Conservation (phyloP, 2,329 filamentous ascomycete species). For the Nigrograna mackinnonii region DNA sequence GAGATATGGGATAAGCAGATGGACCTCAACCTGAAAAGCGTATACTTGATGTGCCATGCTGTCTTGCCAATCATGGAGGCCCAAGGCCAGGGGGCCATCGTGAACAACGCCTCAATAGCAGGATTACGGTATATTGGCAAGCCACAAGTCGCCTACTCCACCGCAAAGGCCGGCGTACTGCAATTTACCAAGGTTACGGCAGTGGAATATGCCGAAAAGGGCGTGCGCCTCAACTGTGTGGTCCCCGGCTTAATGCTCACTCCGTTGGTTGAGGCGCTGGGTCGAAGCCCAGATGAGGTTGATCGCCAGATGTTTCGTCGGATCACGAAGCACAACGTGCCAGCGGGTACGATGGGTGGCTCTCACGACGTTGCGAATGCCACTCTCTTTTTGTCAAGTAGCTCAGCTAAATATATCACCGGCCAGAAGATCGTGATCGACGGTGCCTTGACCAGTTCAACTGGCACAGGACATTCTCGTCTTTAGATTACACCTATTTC, state of each 20-base stretch:
- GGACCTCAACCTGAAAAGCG: not conserved
- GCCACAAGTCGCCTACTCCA: constrained; percentile 59
- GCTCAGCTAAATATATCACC: constrained; percentile 36
- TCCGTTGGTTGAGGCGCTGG: constrained; percentile 11
- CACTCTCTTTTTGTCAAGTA: constrained; percentile 31
- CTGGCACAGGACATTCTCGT: too few species aligned
- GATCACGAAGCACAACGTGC: constrained; percentile 18
- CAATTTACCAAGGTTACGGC: constrained; percentile 56
- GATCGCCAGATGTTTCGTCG: constrained; percentile 7
- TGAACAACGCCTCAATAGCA: constrained; percentile 26
- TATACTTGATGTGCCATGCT: not conserved
- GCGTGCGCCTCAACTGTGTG: constrained; percentile 57
- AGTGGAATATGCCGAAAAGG: constrained; percentile 53
- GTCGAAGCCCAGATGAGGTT: constrained; percentile 10
- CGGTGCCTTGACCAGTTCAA: constrained; percentile 35
- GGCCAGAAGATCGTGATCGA: constrained; percentile 41
- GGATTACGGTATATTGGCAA: constrained; percentile 57
- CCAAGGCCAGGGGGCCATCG: not conserved
- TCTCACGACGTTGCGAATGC: constrained; percentile 39
- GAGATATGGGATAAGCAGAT: not conserved
- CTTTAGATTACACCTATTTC: too few species aligned
- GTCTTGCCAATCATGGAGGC: constrained; percentile 1
- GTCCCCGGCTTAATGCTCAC: constrained; percentile 63
- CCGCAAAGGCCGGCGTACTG: constrained; percentile 56
- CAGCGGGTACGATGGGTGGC: constrained; percentile 37